Evolutionary conservation across 331 rosid species (phyloP).

Genomic region (Erythrophleum ivorense): DNA sequence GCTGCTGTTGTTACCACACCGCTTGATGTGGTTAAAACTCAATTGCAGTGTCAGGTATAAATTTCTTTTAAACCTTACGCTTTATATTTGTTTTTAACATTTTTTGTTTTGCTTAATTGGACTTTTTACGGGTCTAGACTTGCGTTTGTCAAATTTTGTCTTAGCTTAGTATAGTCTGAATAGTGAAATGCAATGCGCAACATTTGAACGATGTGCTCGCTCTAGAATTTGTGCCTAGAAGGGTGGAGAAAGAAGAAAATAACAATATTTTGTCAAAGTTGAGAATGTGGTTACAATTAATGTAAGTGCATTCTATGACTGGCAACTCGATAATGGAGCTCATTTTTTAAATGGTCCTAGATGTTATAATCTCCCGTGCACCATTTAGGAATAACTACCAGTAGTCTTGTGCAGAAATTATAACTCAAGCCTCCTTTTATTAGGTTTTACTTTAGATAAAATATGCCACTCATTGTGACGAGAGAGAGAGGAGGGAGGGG

Average conservation of each 20-base stretch:
- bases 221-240: background rate
- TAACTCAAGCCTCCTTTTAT: background rate
- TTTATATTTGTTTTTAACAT: background rate
- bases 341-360: background rate
- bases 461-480: background rate
- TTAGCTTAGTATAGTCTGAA: constrained; percentile 31
- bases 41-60: constrained; percentile 91
- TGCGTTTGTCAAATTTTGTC: background rate
- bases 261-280: background rate
- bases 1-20: constrained; percentile 89
- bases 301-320: background rate
- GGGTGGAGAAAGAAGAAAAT: background rate
- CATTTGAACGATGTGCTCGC: background rate
- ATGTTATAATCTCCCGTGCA: background rate
- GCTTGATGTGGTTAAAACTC: constrained; percentile 95
- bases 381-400: background rate
- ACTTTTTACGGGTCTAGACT: background rate
- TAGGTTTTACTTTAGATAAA: background rate
- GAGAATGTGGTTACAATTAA: background rate
- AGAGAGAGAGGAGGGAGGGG: background rate
- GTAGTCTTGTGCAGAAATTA: background rate
- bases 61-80: background rate
- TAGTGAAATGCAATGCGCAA: background rate
- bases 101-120: background rate
- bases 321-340: background rate